Base-by-base conservation (phyloP, 2,329 filamentous ascomycete genomes). In the Penicillium sp. region DNA sequence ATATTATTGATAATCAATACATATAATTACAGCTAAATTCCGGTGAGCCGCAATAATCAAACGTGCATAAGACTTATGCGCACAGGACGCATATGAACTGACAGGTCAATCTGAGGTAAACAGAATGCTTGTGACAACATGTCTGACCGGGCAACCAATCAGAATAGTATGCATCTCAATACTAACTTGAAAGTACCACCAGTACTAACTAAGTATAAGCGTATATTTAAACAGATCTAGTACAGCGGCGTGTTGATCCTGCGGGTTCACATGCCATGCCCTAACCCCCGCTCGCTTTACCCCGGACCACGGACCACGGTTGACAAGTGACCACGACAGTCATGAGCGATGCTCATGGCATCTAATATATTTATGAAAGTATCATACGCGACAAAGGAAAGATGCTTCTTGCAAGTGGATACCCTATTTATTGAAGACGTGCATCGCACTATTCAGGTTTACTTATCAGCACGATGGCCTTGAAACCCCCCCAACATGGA, bases 261-360 rank as follows among this genome's bases (percentile, higher is more conserved):
- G 44, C 36, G 26, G 33, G 34, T 59, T 65, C 59, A 65, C 57
- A 62, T 61, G 59, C 51, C 40, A 50, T 24, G 21, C 46, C 42
- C 47, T 45, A 55, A 47, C 56, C 59, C 59, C 59, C 55, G 52
- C 37, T 47, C 48, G 24, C 11, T 45, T 40, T 37, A 43, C 53
- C 51, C 48, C 52, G 58, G 58, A 61, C 61, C 60, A 55, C 56
- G 59, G 61, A 53, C 61, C 61, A 63, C 55, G 59, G 60, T 56
- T 47, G 34, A 39, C 13, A n/a, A 28, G 14, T 37, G 45, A 37
- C 52, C 49, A 58, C 49, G 28, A 18, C 34, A 19, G 37, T 33
- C 48, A 47, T 52, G 28, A 40, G 31, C 37, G 24, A 43, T 24
- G 13, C 7, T 34, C 33, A 5, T n/a, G 29, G 42, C 14, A 28